phyloP scores from a whole-genome alignment of 1,284 basidiomycete species.

The Ustilago tritici region DNA sequence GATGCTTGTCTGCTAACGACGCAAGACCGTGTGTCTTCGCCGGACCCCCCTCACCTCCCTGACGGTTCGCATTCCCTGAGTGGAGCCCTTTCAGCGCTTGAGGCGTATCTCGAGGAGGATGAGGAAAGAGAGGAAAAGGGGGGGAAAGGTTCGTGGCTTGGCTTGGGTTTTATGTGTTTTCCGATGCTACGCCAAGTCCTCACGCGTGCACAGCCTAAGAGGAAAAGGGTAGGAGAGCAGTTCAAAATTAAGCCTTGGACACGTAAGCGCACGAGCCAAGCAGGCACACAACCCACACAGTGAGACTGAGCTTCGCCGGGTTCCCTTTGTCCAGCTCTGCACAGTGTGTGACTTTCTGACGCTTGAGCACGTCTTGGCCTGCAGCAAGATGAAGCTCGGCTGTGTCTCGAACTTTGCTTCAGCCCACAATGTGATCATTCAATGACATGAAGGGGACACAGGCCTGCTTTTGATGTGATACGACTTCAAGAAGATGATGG shows the following conservation, averaged over 20 bases:
- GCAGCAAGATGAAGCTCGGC: not conserved
- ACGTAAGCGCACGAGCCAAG: slow-evolving; percentile 1
- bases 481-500: not conserved
- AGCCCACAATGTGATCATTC: not conserved
- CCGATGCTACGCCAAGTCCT: not conserved
- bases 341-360: not conserved
- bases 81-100: not conserved
- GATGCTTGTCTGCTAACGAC: slow-evolving; percentile 10
- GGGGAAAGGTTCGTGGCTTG: not conserved
- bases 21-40: slow-evolving; percentile 5
- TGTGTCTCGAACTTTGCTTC: not conserved
- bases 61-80: slow-evolving; percentile 6
- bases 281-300: not conserved
- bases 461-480: not conserved
- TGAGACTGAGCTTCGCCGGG: not conserved
- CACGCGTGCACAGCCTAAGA: not conserved
- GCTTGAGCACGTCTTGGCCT: not conserved
- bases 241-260: not conserved
- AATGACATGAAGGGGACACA: not conserved
- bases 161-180: slow-evolving; percentile 30
- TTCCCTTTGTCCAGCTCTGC: slow-evolving; percentile 8
- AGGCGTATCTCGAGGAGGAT: slow-evolving; percentile 25
- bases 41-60: slow-evolving; percentile 38
- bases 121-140: slow-evolving; percentile 15
- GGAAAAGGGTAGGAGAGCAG: slow-evolving; percentile 3